These are phyloP conservation scores for Bipolaris cookei DNA, from an alignment of 2,329 filamentous ascomycete genomes.

Conservation along the genomic window DNA sequence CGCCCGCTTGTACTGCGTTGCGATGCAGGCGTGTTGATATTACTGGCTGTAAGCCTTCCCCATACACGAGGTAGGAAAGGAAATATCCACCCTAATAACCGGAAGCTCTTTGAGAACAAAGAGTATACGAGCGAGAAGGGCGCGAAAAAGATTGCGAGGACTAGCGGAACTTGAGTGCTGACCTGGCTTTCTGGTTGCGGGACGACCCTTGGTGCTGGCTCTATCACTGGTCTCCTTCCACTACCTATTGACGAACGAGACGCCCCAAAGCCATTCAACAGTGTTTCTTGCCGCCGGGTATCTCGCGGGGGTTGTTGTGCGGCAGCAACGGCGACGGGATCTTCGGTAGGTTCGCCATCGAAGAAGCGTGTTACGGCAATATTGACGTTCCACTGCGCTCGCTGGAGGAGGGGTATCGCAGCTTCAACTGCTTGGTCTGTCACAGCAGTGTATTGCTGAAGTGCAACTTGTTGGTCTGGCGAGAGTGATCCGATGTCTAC, in stretches of 20 bases:
- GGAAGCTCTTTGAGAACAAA: conserved; percentile 71
- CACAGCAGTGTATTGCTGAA: conserved; percentile 87
- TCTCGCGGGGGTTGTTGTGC: conserved; percentile 66
- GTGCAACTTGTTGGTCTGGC: conserved; percentile 76
- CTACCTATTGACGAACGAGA: conserved; percentile 44
- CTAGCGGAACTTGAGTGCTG: conserved; percentile 72
- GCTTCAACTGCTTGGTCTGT: conserved; percentile 81
- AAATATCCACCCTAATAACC: conserved; percentile 77
- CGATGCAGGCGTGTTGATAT: conserved; percentile 49
- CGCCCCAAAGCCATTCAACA: conserved; percentile 60
- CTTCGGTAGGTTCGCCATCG: conserved; percentile 86
- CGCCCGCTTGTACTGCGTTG: conserved; percentile 69
- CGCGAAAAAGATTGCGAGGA: conserved; percentile 78
- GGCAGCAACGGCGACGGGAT: conserved; percentile 73
- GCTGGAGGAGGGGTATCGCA: conserved; percentile 77
- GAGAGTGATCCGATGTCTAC: conserved; percentile 73
- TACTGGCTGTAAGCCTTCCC: conserved; percentile 58
- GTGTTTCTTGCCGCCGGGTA: conserved; percentile 72
- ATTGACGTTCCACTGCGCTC: conserved; percentile 96
- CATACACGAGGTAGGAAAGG: conserved; percentile 76
- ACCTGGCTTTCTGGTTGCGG: conserved; percentile 72
- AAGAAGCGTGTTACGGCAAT: conserved; percentile 98
- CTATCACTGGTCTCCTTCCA: conserved; percentile 54
- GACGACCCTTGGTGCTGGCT: conserved; percentile 82
- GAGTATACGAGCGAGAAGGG: conserved; percentile 82